Conservation (phyloP, 2,329 filamentous ascomycete species). For the Hymenoscyphus fraxineus region DNA sequence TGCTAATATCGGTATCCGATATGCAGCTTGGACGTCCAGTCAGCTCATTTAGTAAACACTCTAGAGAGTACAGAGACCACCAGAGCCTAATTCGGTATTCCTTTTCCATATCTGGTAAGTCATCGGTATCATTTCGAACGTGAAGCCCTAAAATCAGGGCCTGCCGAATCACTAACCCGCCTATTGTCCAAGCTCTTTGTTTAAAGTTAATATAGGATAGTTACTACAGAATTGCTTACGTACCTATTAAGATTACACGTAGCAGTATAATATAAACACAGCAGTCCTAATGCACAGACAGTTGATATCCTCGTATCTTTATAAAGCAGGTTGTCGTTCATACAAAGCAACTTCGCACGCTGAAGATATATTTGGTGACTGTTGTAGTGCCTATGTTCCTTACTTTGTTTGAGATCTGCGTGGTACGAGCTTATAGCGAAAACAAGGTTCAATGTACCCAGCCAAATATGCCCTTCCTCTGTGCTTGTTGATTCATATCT, state of each 20-base stretch:
- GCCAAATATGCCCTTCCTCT: slow-evolving; percentile 21
- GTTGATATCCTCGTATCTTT: slow-evolving; percentile 23
- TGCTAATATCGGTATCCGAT: slow-evolving; percentile 28
- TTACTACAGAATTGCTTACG: not conserved
- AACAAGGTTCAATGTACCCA: slow-evolving; percentile 25
- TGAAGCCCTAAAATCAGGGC: slow-evolving; percentile 27
- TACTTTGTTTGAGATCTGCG: slow-evolving; percentile 18
- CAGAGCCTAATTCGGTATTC: slow-evolving; percentile 28
- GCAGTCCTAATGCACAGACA: slow-evolving; percentile 20
- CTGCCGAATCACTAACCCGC: slow-evolving; percentile 27
- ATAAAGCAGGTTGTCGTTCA: slow-evolving; percentile 20
- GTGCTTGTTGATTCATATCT: slow-evolving; percentile 6
- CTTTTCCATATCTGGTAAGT: slow-evolving; percentile 25
- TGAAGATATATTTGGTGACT: slow-evolving; percentile 26
- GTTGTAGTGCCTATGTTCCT: slow-evolving; percentile 11
- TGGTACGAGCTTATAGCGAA: slow-evolving; percentile 27
- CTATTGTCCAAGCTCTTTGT: slow-evolving; percentile 27
- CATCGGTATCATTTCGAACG: slow-evolving; percentile 22
- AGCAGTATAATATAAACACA: slow-evolving; percentile 27
- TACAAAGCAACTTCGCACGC: slow-evolving; percentile 24
- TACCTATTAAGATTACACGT: slow-evolving; percentile 28
- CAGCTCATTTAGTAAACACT: slow-evolving; percentile 25
- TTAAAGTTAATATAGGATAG: not conserved
- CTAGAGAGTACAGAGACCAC: slow-evolving; percentile 31
- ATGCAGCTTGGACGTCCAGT: slow-evolving; percentile 31